Evolutionary conservation across 75 land plant species (phyloP), one percentile per base, ranked within the genome.

Genomic region (Selaginella moellendorffii): DNA sequence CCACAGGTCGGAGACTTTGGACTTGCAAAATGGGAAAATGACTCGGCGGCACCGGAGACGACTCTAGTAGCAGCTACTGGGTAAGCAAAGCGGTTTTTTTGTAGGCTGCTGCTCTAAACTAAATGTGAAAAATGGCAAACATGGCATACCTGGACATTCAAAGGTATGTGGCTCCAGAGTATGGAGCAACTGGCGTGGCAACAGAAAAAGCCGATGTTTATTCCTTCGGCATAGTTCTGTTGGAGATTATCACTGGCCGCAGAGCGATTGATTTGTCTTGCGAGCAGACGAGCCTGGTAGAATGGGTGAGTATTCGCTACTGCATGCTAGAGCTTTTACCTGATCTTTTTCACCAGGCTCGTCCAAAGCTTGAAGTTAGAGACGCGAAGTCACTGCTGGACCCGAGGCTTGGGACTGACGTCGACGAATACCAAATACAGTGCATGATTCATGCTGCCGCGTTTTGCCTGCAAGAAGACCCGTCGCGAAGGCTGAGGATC

Each of bases 241-340:
- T 36, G 46, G 46, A 36, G 46, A 5, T 36, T 36, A 36, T 36
- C 14, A 36, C 46, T 5, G 46, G 46, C 14, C 46, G 46, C 46
- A 36, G 14, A 14, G 46, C 46, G 14, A 36, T 36, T 36, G 46
- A 36, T 14, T 36, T 36, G 46, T 14, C 46, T 36, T 5, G 14
- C 14, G 46, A 36, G 14, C 46, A 36, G 14, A 36, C 5, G 14
- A 5, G 14, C 46, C 46, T 36, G 10, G 5, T 36, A 36, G 46
- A 36, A 36, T 36, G 46, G 46, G 46, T 36, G 46, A 36, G 46
- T n/a, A n/a, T n/a, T n/a, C n/a, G n/a, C n/a, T n/a, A n/a, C n/a
- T n/a, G n/a, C n/a, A n/a, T n/a, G n/a, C n/a, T n/a, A n/a, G n/a
- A n/a, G n/a, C n/a, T n/a, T n/a, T n/a, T n/a, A n/a, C n/a, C n/a